Conservation (phyloP, 441 rosid species). For the Pelargonium australe region DNA sequence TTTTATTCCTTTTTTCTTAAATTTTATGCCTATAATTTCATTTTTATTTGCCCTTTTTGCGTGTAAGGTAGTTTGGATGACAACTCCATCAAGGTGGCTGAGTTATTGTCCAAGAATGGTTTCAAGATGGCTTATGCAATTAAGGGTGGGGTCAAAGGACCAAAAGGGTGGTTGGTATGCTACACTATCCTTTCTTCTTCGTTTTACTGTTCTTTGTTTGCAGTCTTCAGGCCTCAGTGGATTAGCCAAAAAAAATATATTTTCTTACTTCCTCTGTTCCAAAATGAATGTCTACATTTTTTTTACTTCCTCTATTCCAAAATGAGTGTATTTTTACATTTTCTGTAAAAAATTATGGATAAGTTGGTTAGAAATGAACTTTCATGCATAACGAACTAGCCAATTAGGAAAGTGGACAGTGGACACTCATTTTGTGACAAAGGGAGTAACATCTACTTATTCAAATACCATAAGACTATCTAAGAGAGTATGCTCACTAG, state of each 20-base stretch:
- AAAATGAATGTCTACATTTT: too few relatives aligned
- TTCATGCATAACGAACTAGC: too few relatives aligned
- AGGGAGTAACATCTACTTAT: too few relatives aligned
- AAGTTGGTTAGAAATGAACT: too few relatives aligned
- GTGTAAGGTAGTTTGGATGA: slow-evolving; percentile 5
- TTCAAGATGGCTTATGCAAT: slow-evolving; percentile 8
- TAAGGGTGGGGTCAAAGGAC: slow-evolving; percentile 4
- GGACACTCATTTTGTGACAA: too few relatives aligned
- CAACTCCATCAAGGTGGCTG: slow-evolving; percentile 1
- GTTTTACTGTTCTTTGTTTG: not conserved
- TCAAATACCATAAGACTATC: too few relatives aligned
- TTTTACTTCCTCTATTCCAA: too few relatives aligned
- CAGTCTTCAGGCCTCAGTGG: too few relatives aligned
- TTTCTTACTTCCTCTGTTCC: not conserved
- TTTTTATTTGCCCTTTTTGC: not conserved
- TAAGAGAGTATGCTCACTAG: too few relatives aligned
- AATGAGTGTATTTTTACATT: not conserved
- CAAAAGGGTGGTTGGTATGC: slow-evolving; percentile 4
- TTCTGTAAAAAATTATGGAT: not conserved
- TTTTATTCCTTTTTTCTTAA: not conserved
- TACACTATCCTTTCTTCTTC: not conserved
- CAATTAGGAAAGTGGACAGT: too few relatives aligned
- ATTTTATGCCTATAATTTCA: not conserved
- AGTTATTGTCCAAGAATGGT: slow-evolving; percentile 5
- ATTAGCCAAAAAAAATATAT: too few relatives aligned